Conservation (phyloP, 2,329 filamentous ascomycete species). For the Knufia fluminis region DNA sequence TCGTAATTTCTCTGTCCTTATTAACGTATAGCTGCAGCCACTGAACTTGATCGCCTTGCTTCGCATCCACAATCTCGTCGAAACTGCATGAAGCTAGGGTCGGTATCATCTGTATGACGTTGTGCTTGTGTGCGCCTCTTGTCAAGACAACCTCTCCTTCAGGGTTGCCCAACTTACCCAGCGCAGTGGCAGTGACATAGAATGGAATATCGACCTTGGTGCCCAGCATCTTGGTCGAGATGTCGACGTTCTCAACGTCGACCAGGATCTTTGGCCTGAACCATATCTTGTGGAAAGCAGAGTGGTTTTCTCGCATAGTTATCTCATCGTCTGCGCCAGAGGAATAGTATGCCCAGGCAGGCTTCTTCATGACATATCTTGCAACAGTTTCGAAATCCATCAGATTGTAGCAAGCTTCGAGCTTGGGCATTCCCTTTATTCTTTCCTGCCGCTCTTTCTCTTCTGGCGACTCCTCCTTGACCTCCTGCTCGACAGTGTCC, state of each 20-base stretch:
- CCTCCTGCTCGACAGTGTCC: conserved; percentile 40
- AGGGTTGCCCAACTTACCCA: conserved; percentile 87
- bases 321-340: conserved; percentile 86
- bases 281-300: conserved; percentile 94
- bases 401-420: conserved; percentile 86
- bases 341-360: conserved; percentile 96
- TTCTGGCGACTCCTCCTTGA: conserved; percentile 56
- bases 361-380: conserved; percentile 84
- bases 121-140: conserved; percentile 70
- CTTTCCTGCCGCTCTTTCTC: conserved; percentile 67
- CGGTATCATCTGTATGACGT: conserved; percentile 96
- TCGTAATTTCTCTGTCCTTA: conserved; percentile 84
- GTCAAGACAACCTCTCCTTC: conserved; percentile 89
- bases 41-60: conserved; percentile 69
- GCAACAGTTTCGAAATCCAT: conserved; percentile 95
- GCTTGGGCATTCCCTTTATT: conserved; percentile 62
- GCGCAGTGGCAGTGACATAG: conserved; percentile 91
- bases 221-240: conserved; percentile 87
- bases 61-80: conserved; percentile 89
- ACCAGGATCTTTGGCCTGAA: conserved; percentile 84
- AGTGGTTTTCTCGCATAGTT: conserved; percentile 93
- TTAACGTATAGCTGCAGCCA: conserved; percentile 98
- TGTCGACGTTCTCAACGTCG: conserved; percentile 79
- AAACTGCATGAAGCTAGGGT: conserved; percentile 95
- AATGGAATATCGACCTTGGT: conserved; percentile 76